Percentiles rank a stretch among this genome's conserved stretches.
Evolutionary conservation across 768 basidiomycete genomes (phyloP).

Genomic region (Leucocoprinus sp.): DNA sequence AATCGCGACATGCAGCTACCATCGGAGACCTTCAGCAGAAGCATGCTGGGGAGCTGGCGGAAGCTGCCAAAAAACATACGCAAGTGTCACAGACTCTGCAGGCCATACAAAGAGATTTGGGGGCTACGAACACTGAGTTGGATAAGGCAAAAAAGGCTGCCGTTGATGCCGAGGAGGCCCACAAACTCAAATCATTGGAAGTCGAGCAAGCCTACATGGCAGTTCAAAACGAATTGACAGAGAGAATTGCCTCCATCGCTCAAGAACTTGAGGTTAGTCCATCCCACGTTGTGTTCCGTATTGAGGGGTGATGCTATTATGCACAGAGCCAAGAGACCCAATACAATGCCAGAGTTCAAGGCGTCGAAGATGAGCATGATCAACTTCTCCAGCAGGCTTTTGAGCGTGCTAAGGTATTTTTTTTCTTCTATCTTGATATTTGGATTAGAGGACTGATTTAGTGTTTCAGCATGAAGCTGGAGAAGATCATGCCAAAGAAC

Average conservation of each 20-base stretch:
- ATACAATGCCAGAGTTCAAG: conserved; percentile 60
- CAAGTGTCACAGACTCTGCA: conserved; percentile 36
- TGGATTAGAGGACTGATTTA: not conserved
- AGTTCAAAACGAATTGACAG: conserved; percentile 44
- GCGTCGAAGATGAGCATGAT: conserved; percentile 57
- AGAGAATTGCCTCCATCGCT: conserved; percentile 47
- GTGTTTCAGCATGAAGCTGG: conserved; percentile 62
- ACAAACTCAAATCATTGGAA: conserved; percentile 42
- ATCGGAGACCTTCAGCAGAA: conserved; percentile 31
- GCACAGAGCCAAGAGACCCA: conserved; percentile 58
- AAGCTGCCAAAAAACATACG: conserved; percentile 34
- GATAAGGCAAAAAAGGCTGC: conserved; percentile 41
- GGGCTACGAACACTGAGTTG: conserved; percentile 33
- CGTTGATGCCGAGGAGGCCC: conserved; percentile 36
- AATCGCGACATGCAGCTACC: conserved; percentile 36
- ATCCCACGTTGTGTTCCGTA: not conserved
- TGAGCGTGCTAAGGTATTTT: conserved; percentile 64
- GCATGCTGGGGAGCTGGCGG: conserved; percentile 40
- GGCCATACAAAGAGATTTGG: conserved; percentile 39
- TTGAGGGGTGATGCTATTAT: conserved; percentile 8
- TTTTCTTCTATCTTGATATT: not conserved
- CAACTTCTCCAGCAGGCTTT: conserved; percentile 60
- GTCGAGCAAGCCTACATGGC: conserved; percentile 39
- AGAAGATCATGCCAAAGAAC: conserved; percentile 56
- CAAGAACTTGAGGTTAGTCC: conserved; percentile 58